These are phyloP conservation scores for Tuber indicum DNA, from an alignment of 495 filamentous ascomycete genomes.

Conservation along the genomic window DNA sequence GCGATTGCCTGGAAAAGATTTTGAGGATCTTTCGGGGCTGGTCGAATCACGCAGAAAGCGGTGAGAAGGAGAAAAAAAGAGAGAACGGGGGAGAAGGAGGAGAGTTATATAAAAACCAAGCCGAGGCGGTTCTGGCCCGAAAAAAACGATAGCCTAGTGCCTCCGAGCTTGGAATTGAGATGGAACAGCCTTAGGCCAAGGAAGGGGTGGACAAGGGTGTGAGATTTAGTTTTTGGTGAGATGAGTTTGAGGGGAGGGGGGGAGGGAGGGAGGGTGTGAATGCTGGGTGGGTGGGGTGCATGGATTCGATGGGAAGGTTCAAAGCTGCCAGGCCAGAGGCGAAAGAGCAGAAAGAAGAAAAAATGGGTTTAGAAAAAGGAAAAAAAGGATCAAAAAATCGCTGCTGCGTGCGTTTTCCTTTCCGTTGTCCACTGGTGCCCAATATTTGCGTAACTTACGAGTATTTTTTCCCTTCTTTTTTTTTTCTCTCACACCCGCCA, in stretches of 20 bases:
- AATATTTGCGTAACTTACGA: too few species aligned
- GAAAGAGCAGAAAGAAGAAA: too few species aligned
- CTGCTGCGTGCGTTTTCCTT: too few species aligned
- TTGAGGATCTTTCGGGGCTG: constrained; percentile 39
- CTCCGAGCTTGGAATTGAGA: not conserved
- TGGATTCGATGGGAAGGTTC: too few species aligned
- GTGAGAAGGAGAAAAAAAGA: constrained; percentile 26
- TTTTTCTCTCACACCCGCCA: not conserved
- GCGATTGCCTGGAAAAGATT: constrained; percentile 41
- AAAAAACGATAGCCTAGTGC: not conserved
- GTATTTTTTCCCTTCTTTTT: not conserved
- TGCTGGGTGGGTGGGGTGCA: too few species aligned
- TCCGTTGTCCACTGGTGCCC: too few species aligned
- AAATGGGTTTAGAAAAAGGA: too few species aligned
- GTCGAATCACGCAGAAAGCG: constrained; percentile 40
- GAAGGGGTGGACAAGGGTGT: not conserved
- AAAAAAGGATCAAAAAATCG: too few species aligned
- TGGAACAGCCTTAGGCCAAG: not conserved
- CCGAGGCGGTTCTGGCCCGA: not conserved
- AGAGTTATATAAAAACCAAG: constrained; percentile 37
- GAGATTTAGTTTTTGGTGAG: too few species aligned
- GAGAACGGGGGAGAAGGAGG: constrained; percentile 25
- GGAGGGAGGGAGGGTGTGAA: too few species aligned
- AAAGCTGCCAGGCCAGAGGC: too few species aligned
- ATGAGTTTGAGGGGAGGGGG: too few species aligned